Percentiles rank a stretch among this genome's conserved stretches.
These are phyloP conservation scores for Trichosporon sp. DNA, from an alignment of 1,284 basidiomycete species.

Conservation along the genomic window DNA sequence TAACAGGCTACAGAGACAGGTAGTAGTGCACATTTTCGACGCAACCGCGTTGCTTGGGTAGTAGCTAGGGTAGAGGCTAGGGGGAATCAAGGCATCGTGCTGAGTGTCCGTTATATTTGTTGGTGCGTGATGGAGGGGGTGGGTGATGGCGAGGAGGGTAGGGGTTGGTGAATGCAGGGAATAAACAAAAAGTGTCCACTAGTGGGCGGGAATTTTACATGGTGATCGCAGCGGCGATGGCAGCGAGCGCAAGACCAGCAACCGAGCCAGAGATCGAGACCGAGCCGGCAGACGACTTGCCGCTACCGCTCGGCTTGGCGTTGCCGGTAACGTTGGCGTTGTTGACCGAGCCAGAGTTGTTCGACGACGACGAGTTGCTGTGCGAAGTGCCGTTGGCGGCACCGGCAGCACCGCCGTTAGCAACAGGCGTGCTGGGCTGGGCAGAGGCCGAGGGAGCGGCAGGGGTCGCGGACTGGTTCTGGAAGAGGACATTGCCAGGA, in stretches of 20 bases:
- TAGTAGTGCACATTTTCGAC: not conserved
- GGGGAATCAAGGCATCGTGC: not conserved
- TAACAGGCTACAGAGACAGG: not conserved
- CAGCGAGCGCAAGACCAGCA: conserved; percentile 1
- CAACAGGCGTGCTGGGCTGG: not conserved
- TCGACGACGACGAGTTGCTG: not conserved
- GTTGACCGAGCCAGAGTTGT: conserved; percentile 20
- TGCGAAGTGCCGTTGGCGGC: not conserved
- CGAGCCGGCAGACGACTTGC: not conserved
- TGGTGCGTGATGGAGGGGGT: too few relatives aligned
- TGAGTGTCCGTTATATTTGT: not conserved
- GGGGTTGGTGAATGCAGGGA: not conserved
- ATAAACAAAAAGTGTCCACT: not conserved
- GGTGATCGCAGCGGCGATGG: conserved; percentile 3
- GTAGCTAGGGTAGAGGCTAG: not conserved
- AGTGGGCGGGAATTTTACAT: not conserved
- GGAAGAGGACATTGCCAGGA: not conserved
- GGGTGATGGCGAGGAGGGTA: not conserved
- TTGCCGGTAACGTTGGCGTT: not conserved
- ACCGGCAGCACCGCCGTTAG: not conserved
- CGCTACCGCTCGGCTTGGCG: not conserved
- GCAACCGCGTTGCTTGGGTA: not conserved
- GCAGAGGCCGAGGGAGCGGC: not conserved
- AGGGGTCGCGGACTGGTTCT: not conserved
- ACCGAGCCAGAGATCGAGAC: conserved; percentile 3